Evolutionary conservation across 176 grass and related monocot genomes (phyloP), one percentile per base, ranked within the genome.

Genomic region (Rhynchospora tenuis): DNA sequence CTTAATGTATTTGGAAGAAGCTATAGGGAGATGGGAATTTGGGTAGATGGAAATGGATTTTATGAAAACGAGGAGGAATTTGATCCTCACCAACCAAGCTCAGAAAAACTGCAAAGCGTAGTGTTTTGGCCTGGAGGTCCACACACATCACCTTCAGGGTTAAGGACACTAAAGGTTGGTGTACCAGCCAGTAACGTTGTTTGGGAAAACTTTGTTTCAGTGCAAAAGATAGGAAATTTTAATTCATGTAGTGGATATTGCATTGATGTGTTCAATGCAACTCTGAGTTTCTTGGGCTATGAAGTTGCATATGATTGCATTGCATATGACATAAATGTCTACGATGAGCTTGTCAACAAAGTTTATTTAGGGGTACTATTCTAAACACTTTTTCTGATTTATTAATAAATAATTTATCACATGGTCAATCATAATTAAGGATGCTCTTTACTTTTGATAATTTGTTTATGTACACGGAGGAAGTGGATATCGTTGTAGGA

Each of bases 1-100:
- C 69, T 89, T 62, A 89, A 89, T 58, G 77, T 85, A 44, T 64
- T 82, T 19, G 83, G 83, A 17, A 80, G 61, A 19, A 85, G 78
- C 2, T 85, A 85, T 14, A 66, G 7, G 15, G 74, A 85, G 6
- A 24, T 85, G 56, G 87, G 66, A 6, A 81, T 75, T 76, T 89
- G 87, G 87, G 1, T 60, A 1, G 28, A 85, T 66, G 65, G 43
- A 17, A 23, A 5, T 65, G 83, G 87, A 38, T 85, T 89, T 11
- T 82, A 48, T 58, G 24, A 76, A 1, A 27, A 65, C 0, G 87
- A 85, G 54, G 45, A 11, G 20, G 66, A 81, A 0, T 58, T 17
- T 45, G 20, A 4, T 38, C 1, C 1, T 24, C 51, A 1, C 7
- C 3, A 3, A 23, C 14, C n/a, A 8, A 38, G 20, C 5, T 64